Conservation (phyloP, 352 stramenopile genomes). For the Pythium periplocum region DNA sequence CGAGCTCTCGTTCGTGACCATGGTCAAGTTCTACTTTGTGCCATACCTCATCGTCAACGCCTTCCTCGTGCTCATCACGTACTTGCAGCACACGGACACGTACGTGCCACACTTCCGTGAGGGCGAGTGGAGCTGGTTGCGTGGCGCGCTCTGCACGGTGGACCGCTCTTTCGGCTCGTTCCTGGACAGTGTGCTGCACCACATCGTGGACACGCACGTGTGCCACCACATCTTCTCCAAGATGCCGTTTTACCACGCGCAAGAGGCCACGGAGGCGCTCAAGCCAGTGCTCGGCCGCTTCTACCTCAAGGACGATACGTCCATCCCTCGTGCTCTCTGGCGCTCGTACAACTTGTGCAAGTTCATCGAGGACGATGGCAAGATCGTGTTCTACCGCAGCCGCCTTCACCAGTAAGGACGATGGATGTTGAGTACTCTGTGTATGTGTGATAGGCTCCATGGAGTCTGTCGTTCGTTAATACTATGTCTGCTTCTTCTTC, state of each 20-base stretch:
- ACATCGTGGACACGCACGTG: constrained; percentile 98
- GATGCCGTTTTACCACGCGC: constrained; percentile 98
- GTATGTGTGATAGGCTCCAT: too few relatives aligned
- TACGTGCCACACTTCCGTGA: constrained; percentile 96
- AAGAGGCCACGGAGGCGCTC: constrained; percentile 93
- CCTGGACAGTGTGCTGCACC: constrained; percentile 96
- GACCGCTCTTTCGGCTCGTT: constrained; percentile 95
- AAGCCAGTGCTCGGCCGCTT: constrained; percentile 93
- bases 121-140: constrained; percentile 95
- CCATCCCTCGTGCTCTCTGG: constrained; percentile 89
- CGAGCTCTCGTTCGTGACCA: constrained; percentile 68
- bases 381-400: constrained; percentile 90
- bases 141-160: constrained; percentile 95
- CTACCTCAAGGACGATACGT: constrained; percentile 93
- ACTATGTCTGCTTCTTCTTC: too few relatives aligned
- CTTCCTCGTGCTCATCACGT: constrained; percentile 97
- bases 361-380: constrained; percentile 91
- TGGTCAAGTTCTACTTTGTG: constrained; percentile 93
- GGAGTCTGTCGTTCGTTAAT: too few relatives aligned
- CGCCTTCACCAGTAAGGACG: too few relatives aligned
- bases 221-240: constrained; percentile 98
- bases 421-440: too few relatives aligned
- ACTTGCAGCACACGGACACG: constrained; percentile 97
- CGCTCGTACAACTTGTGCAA: constrained; percentile 91
- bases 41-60: constrained; percentile 95